A percentile compares a stretch with the other conserved stretches of the same genome.
Evolutionary conservation across 495 filamentous ascomycete genomes (phyloP).

Genomic region (Annulohypoxylon moriforme): DNA sequence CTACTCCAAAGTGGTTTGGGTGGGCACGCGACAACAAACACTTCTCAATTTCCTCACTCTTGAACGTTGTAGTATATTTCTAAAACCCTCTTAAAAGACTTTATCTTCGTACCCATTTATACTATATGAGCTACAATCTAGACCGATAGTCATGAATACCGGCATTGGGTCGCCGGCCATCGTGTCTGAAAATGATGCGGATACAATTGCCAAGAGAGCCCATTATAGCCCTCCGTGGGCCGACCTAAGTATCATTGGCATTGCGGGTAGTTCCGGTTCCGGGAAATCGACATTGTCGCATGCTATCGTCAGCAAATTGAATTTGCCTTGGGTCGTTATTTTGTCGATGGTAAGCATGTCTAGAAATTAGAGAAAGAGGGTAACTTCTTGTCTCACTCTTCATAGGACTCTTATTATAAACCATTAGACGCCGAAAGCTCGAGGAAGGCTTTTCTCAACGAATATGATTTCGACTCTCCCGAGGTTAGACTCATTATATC

Average conservation of each 20-base stretch:
- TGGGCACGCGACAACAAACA: slow-evolving; percentile 39
- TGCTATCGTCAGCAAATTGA: slow-evolving; percentile 88
- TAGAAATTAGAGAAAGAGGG: slow-evolving; percentile 9
- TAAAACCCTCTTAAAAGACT: background rate
- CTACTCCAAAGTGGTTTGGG: slow-evolving; percentile 7
- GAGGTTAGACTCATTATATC: slow-evolving; percentile 56
- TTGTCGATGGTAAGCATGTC: slow-evolving; percentile 80
- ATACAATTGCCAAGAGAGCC: slow-evolving; percentile 60
- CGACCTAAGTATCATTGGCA: slow-evolving; percentile 91
- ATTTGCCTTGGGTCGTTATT: slow-evolving; percentile 97
- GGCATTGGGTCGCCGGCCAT: slow-evolving; percentile 38
- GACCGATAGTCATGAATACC: slow-evolving; percentile 41
- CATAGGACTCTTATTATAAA: slow-evolving; percentile 96
- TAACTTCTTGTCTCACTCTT: slow-evolving; percentile 31
- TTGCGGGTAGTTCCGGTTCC: slow-evolving; percentile 95
- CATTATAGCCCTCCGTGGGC: slow-evolving; percentile 96
- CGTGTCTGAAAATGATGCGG: slow-evolving; percentile 43
- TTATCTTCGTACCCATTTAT: background rate
- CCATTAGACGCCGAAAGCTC: slow-evolving; percentile 78
- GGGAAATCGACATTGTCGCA: slow-evolving; percentile 96
- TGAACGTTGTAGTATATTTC: background rate
- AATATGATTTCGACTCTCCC: slow-evolving; percentile 96
- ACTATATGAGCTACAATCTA: slow-evolving; percentile 11
- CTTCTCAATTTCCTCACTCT: slow-evolving; percentile 1
- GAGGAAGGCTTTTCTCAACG: slow-evolving; percentile 80